phyloP scores from a whole-genome alignment of 805 yeast genomes.

The Ogataea paraovalis region DNA sequence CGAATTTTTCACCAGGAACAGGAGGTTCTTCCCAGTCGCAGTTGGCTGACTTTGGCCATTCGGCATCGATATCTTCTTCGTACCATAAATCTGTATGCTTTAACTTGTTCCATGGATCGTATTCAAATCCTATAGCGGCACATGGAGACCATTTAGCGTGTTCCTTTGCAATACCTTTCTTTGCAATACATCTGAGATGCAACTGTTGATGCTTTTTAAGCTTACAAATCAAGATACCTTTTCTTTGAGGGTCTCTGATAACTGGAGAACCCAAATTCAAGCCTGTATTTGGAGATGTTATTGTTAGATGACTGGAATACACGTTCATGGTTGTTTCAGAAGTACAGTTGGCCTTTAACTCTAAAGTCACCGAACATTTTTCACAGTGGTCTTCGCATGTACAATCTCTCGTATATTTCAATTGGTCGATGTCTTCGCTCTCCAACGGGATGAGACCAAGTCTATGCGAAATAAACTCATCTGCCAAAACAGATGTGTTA shows the following conservation, averaged over 20 bases:
- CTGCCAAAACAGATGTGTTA: conserved; percentile 93
- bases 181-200: conserved; percentile 86
- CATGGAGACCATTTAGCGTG: conserved; percentile 99
- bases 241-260: conserved; percentile 66
- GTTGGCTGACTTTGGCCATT: conserved; percentile 90
- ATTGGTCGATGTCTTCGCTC: conserved; percentile 75
- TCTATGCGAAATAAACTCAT: conserved; percentile 93
- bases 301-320: conserved; percentile 74
- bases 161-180: conserved; percentile 95
- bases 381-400: conserved; percentile 98
- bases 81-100: conserved; percentile 97
- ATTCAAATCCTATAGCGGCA: conserved; percentile 92
- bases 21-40: conserved; percentile 97
- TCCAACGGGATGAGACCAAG: conserved; percentile 88
- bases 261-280: conserved; percentile 74
- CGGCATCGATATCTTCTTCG: conserved; percentile 80
- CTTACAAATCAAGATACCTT: conserved; percentile 90
- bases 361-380: conserved; percentile 85
- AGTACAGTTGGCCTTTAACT: conserved; percentile 80
- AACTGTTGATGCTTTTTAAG: conserved; percentile 90
- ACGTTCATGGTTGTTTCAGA: conserved; percentile 85
- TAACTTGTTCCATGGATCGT: conserved; percentile 98
- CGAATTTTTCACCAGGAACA: conserved; percentile 78
- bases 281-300: conserved; percentile 31
- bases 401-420: conserved; percentile 91